Base-by-base conservation (phyloP, 163 green algal species). In the Scenedesmus sp. region DNA sequence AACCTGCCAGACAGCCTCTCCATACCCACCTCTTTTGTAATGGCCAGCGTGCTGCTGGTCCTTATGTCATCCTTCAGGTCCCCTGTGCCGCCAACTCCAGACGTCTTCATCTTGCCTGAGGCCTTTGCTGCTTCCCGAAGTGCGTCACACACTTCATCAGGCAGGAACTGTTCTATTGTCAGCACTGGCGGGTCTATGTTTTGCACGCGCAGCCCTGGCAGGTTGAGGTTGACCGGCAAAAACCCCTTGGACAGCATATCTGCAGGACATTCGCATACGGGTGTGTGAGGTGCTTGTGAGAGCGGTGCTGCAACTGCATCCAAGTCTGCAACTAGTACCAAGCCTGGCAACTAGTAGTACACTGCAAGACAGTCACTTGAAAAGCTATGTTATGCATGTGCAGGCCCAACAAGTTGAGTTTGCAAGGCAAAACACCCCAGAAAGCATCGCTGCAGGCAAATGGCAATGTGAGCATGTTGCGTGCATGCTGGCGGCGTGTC, bases 161-260 rank as follows among this genome's bases (percentile, higher is more conserved):
- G 2, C 24, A 91, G 87, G 78, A 91, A 91, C 4, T 85, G 40
- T 16, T 91, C 40, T 35, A 87, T 20, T 81, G 87, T 91, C 9
- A 91, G 37, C 20, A 91, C 78, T 9, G 87, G 87, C 10, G 87
- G 87, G 59, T 91, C 87, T 35, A 91, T 91, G 78, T 91, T 91
- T 12, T 87, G 78, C 22, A 91, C 79, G 24, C 87, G 81, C 46
- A 91, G 53, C 22, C 87, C 87, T 7, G 87, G 76, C 10, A 49
- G 35, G 35, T 51, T 43, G 1, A 91, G 37, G 33, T 87, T 87
- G 33, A 91, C 56, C 51, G 87, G 81, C 37, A 91, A 22, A 56
- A 87, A 91, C 16, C 78, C 87, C 59, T 87, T 87, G 24, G 40
- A 35, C 22, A 84, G 78, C 78, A 84, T 84, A 10, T 84, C 78